These are phyloP conservation scores for Candida buenavistaensis DNA, from an alignment of 1,139 yeast genomes.

Conservation along the genomic window DNA sequence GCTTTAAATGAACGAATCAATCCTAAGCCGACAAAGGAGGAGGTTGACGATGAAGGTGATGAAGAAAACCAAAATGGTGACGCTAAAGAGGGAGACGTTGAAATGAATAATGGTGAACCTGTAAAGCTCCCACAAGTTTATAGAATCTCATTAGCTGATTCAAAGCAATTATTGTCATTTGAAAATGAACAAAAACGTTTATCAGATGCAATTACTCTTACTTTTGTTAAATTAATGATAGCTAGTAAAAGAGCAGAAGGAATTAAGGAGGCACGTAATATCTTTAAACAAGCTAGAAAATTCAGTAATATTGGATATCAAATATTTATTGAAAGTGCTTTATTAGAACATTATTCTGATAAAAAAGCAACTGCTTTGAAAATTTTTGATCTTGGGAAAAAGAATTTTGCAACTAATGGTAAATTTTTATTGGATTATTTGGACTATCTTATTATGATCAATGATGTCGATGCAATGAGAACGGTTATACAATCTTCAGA, in stretches of 20 bases:
- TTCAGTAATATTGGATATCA: constrained; percentile 64
- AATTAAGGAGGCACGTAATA: constrained; percentile 69
- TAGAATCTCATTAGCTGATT: constrained; percentile 13
- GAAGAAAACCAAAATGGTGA: constrained; percentile 20
- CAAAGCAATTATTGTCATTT: constrained; percentile 10
- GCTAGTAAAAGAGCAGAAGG: constrained; percentile 62
- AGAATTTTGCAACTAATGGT: constrained; percentile 49
- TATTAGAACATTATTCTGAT: constrained; percentile 72
- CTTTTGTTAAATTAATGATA: constrained; percentile 59
- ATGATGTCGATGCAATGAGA: constrained; percentile 80
- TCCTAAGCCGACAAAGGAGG: constrained; percentile 13
- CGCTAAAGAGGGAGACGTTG: constrained; percentile 8
- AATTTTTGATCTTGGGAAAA: constrained; percentile 78
- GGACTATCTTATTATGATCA: constrained; percentile 66
- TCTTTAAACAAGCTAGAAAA: constrained; percentile 60
- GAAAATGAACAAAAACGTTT: constrained; percentile 21
- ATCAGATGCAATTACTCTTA: constrained; percentile 44
- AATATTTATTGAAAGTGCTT: constrained; percentile 78
- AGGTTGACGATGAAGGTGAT: constrained; percentile 14
- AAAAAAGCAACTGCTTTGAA: constrained; percentile 70
- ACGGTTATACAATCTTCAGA: constrained; percentile 69
- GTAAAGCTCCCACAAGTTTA: constrained; percentile 1
- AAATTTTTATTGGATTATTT: constrained; percentile 69
- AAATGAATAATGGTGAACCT: constrained; percentile 2
- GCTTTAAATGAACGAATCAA: constrained; percentile 21